Conservation (phyloP, 768 basidiomycete genomes). For the Trametes cingulata region DNA sequence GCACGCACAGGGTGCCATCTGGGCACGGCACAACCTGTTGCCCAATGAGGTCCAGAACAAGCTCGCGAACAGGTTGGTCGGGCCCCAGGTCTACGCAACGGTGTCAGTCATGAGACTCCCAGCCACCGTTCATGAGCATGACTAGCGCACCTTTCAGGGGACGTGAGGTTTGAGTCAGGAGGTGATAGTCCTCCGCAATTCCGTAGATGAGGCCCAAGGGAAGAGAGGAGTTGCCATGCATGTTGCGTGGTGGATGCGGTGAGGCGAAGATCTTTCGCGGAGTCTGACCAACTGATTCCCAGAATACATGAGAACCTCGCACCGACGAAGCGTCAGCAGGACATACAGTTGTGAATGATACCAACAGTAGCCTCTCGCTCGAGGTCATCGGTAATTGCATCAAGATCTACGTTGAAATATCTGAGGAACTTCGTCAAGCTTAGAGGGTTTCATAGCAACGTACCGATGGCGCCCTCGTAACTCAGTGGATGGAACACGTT, state of each 20-base stretch:
- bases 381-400: constrained; percentile 79
- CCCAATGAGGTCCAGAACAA: constrained; percentile 58
- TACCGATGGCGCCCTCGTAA: constrained; percentile 88
- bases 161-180: constrained; percentile 57
- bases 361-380: constrained; percentile 92
- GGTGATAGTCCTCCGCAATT: constrained; percentile 79
- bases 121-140: neutral
- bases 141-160: constrained; percentile 53
- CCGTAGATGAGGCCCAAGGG: constrained; percentile 74
- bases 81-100: constrained; percentile 48
- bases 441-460: constrained; percentile 14
- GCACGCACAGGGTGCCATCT: constrained; percentile 56
- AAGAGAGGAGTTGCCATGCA: constrained; percentile 70
- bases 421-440: neutral
- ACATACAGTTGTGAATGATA: constrained; percentile 88
- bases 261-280: constrained; percentile 79
- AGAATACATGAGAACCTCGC: neutral
- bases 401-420: constrained; percentile 58
- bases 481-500: constrained; percentile 94
- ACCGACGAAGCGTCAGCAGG: neutral
- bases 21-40: constrained; percentile 65
- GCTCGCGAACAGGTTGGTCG: constrained; percentile 45
- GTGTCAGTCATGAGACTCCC: too few species aligned
- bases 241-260: constrained; percentile 75
- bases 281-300: constrained; percentile 90